Conservation (phyloP, 495 filamentous ascomycete species). For the Lineolata rhizophorae region DNA sequence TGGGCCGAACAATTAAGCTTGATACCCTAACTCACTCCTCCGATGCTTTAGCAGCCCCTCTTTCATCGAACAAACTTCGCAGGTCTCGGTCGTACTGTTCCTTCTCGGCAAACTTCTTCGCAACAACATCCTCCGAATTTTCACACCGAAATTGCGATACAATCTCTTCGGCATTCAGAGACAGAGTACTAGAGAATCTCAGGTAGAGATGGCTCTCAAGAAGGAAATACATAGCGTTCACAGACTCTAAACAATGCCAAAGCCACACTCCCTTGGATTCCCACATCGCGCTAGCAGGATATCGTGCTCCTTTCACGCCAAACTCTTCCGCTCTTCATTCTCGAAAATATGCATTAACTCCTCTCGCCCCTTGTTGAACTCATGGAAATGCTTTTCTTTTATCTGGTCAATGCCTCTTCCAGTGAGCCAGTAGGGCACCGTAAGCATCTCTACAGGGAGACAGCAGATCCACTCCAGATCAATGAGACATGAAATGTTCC, state of each 20-base stretch:
- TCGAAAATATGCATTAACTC: background rate
- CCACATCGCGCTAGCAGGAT: background rate
- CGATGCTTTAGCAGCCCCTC: no score
- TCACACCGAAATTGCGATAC: background rate
- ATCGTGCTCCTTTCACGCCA: background rate
- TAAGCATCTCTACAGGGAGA: background rate
- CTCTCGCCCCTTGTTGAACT: background rate
- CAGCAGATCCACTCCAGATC: background rate
- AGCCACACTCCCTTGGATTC: background rate
- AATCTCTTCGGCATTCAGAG: background rate
- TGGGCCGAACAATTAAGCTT: no score
- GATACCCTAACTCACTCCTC: no score
- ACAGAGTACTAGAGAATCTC: background rate
- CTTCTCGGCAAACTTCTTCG: background rate
- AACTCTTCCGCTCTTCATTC: background rate
- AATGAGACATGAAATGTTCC: background rate
- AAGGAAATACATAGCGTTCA: background rate
- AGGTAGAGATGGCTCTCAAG: background rate
- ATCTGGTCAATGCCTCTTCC: background rate
- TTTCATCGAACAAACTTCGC: background rate
- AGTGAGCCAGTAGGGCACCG: background rate
- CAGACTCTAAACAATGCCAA: background rate
- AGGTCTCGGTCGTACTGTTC: background rate
- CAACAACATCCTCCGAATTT: background rate
- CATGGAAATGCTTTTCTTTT: background rate